Evolutionary conservation across 345 rosid species (phyloP).

Genomic region (Salix suchowensis): DNA sequence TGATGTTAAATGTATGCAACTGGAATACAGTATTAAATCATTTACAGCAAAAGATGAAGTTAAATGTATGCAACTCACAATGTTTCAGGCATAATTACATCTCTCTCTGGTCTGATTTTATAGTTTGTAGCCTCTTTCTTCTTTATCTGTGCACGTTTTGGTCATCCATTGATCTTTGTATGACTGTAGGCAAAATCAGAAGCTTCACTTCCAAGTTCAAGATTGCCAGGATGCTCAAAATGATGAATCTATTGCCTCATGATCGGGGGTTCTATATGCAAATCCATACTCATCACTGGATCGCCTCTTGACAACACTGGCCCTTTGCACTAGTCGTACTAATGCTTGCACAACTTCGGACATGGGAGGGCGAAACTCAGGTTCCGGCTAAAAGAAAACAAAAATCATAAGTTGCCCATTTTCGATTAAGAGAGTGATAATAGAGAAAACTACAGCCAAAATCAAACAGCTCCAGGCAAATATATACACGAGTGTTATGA

Average conservation of each 20-base stretch:
- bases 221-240: slow-evolving; percentile 26
- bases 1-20: background rate
- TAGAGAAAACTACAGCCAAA: background rate
- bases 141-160: background rate
- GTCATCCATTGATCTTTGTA: slow-evolving; percentile 4
- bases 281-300: slow-evolving; percentile 88
- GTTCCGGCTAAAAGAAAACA: slow-evolving; percentile 63
- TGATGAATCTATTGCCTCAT: slow-evolving; percentile 63
- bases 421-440: background rate
- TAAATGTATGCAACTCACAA: background rate
- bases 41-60: slow-evolving; percentile 3
- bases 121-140: background rate
- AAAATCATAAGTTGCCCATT: background rate
- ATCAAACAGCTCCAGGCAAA: background rate
- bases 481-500: background rate
- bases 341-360: slow-evolving; percentile 96
- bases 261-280: slow-evolving; percentile 77
- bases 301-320: slow-evolving; percentile 74
- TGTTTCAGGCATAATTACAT: slow-evolving; percentile 25
- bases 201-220: slow-evolving; percentile 6
- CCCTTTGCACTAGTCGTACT: slow-evolving; percentile 89
- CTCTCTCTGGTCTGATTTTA: background rate
- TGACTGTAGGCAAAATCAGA: slow-evolving; percentile 13
- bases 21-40: slow-evolving; percentile 6
- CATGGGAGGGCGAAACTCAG: slow-evolving; percentile 98